These are phyloP conservation scores for Corrigiola litoralis DNA, from an alignment of 179 eudicot species.

Conservation along the genomic window DNA sequence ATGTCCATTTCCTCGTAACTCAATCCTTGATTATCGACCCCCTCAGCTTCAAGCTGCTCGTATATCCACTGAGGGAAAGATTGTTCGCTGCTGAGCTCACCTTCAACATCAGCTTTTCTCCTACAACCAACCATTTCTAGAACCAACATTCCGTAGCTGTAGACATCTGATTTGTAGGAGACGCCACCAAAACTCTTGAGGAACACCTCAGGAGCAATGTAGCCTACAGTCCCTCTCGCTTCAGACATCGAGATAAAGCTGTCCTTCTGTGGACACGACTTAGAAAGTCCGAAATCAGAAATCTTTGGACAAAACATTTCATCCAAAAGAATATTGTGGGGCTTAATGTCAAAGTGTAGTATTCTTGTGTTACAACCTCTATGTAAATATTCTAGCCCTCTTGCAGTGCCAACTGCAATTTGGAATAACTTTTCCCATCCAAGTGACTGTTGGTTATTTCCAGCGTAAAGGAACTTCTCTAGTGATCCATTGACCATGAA, in stretches of 20 bases:
- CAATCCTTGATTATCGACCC: conserved; percentile 4
- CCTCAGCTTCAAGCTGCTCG: conserved; percentile 26
- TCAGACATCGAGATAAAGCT: conserved; percentile 23
- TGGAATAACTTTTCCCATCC: conserved; percentile 22
- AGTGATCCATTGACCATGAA: conserved; percentile 41
- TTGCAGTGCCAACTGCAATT: conserved; percentile 34
- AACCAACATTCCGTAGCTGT: conserved; percentile 43
- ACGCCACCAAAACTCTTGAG: conserved; percentile 31
- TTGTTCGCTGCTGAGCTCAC: conserved; percentile 12
- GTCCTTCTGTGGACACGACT: conserved; percentile 25
- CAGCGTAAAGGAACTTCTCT: conserved; percentile 24
- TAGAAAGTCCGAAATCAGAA: conserved; percentile 45
- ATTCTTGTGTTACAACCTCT: conserved; percentile 42
- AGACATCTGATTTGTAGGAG: conserved; percentile 37
- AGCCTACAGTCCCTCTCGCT: conserved; percentile 37
- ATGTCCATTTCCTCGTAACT: conserved; percentile 15
- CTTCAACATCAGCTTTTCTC: conserved; percentile 3
- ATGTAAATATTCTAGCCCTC: conserved; percentile 39
- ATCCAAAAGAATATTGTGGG: conserved; percentile 44
- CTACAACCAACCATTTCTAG: conserved; percentile 37
- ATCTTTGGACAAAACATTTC: conserved; percentile 37
- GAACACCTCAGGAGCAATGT: conserved; percentile 43
- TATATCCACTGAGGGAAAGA: conserved; percentile 33
- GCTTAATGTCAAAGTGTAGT: conserved; percentile 43
- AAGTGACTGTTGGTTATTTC: not conserved